Evolutionary conservation across 2,329 filamentous ascomycete genomes (phyloP), one percentile per base, ranked within the genome.

Genomic region (Monilinia polystroma): DNA sequence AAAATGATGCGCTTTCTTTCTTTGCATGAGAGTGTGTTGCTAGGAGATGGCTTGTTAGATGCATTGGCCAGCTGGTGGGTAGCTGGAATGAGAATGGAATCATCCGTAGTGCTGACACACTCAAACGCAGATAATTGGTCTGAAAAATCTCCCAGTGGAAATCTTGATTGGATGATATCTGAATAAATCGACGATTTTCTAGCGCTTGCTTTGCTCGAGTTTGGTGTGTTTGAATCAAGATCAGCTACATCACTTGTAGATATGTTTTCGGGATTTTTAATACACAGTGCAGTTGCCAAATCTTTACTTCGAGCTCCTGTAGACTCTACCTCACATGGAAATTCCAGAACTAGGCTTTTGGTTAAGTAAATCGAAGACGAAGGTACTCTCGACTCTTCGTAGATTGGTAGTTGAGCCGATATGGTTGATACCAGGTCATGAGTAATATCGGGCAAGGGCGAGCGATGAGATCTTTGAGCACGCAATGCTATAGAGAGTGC

Each of bases 1-100:
- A 67, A 43, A 16, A 71, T 49, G 26, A 72, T 67, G 2, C 69
- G 23, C 38, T 63, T 55, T 32, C 60, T 53, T 18, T 63, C 38
- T 55, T 38, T 29, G 12, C 60, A 63, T 55, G 38, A 14, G 10
- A 63, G 51, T 29, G 54, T 55, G 38, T 35, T 63, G 1, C 32
- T 16, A 3, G 4, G 51, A 35, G 18, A 14, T 32, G 16, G n/a
- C 16, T 35, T 41, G 10, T 26, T 51, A 3, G 45, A 26, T 41
- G 18, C 16, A 38, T 52, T 16, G 32, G 26, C 12, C 14, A n/a
- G 51, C 11, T 29, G 23, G 2, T 16, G 8, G 23, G 14, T 16
- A 7, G 12, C 12, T 35, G 18, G 11, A 11, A 16, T 12, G 18
- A 41, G 45, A 2, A 16, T 7, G 8, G 38, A 51, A 43, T n/a